These are phyloP conservation scores for Metrosideros polymorpha DNA, from an alignment of 441 rosid species.

Conservation along the genomic window DNA sequence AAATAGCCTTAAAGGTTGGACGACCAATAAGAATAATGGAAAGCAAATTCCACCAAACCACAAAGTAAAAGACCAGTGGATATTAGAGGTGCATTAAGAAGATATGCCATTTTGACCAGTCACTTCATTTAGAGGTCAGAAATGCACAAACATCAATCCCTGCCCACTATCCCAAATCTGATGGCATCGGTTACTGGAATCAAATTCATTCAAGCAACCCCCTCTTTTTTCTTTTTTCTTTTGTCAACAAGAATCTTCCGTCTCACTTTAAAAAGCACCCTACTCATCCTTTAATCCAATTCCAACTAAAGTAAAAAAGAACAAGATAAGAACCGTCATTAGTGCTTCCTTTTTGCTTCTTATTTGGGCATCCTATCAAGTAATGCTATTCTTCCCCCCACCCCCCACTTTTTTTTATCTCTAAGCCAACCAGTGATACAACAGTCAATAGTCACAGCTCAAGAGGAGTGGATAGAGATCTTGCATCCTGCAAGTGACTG, in stretches of 20 bases:
- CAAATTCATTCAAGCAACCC: not conserved
- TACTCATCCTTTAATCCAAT: not conserved
- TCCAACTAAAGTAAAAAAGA: not conserved
- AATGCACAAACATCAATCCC: not conserved
- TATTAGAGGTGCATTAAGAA: not conserved
- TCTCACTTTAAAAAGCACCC: not conserved
- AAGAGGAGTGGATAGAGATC: not conserved
- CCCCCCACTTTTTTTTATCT: not conserved
- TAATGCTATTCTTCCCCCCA: not conserved
- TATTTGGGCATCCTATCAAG: not conserved
- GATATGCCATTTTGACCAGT: not conserved
- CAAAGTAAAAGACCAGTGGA: not conserved
- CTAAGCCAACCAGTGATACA: not conserved
- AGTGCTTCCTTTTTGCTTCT: not conserved
- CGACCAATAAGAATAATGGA: not conserved
- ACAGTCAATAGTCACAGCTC: not conserved
- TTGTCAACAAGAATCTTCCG: not conserved
- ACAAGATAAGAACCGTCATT: not conserved
- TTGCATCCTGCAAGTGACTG: not conserved
- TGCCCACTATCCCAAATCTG: not conserved
- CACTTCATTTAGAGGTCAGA: not conserved
- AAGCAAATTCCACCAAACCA: not conserved
- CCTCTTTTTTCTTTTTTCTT: too few relatives aligned
- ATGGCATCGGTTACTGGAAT: not conserved
- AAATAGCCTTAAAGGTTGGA: not conserved